Percentiles rank a stretch among this genome's conserved stretches.
Conservation (phyloP, 345 rosid species). For the Syzygium jambos region DNA sequence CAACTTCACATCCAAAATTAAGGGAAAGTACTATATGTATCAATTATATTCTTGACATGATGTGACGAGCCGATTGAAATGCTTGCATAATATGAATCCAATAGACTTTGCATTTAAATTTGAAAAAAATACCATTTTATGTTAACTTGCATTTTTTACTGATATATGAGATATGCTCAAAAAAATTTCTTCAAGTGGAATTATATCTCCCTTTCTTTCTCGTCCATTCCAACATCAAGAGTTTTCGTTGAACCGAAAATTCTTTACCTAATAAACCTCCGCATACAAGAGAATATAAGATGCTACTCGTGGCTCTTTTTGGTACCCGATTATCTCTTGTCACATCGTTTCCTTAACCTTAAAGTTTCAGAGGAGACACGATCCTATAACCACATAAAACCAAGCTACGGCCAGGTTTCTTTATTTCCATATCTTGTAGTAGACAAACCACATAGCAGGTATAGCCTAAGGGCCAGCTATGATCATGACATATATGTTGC, state of each 20-base stretch:
- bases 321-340: neutral
- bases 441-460: neutral
- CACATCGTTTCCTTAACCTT: neutral
- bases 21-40: neutral
- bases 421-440: neutral
- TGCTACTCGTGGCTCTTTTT: neutral
- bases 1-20: neutral
- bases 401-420: neutral
- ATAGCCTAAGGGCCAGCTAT: neutral
- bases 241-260: neutral
- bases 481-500: neutral
- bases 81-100: neutral
- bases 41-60: neutral
- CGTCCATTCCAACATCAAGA: neutral
- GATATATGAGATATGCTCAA: neutral
- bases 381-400: neutral
- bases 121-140: neutral
- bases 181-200: neutral
- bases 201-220: neutral
- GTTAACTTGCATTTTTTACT: neutral
- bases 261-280: neutral
- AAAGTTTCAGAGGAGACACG: neutral
- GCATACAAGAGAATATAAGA: neutral
- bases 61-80: neutral
- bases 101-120: neutral